Conservation (phyloP, 75 land plant species). For the Pinus tabuliformis region DNA sequence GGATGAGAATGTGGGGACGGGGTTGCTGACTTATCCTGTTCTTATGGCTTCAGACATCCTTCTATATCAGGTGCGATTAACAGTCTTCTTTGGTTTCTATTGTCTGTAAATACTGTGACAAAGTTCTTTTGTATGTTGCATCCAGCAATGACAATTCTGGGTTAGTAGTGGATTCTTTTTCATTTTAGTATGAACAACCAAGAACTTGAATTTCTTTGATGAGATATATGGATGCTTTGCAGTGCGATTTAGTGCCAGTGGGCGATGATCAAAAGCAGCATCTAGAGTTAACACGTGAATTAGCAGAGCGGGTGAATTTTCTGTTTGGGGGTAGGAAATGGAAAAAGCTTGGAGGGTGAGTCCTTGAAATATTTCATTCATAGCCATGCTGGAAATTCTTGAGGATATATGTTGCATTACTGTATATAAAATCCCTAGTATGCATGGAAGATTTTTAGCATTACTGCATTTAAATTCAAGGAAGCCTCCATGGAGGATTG, state of each 20-base stretch:
- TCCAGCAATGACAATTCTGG: not conserved
- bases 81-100: not conserved
- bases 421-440: not conserved
- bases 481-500: not conserved
- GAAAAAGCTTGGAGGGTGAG: conserved; percentile 98
- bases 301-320: conserved; percentile 85
- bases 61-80: conserved; percentile 75
- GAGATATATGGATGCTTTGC: conserved; percentile 26
- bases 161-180: not conserved
- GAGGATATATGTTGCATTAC: not conserved
- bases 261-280: conserved; percentile 99
- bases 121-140: conserved; percentile 8
- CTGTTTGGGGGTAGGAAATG: conserved; percentile 93
- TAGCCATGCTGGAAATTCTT: not conserved
- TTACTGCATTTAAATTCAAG: not conserved
- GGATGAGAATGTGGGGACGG: conserved; percentile 93
- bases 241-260: conserved; percentile 97
- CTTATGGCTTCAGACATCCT: conserved; percentile 99
- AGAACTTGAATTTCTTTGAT: conserved; percentile 16
- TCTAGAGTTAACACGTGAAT: conserved; percentile 89
- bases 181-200: conserved; percentile 4
- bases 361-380: not conserved
- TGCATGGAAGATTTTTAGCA: not conserved
- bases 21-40: conserved; percentile 91
- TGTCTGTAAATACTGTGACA: not conserved